Conservation (phyloP, 2,329 filamentous ascomycete genomes). For the Aspergillus ochraceoroseus region DNA sequence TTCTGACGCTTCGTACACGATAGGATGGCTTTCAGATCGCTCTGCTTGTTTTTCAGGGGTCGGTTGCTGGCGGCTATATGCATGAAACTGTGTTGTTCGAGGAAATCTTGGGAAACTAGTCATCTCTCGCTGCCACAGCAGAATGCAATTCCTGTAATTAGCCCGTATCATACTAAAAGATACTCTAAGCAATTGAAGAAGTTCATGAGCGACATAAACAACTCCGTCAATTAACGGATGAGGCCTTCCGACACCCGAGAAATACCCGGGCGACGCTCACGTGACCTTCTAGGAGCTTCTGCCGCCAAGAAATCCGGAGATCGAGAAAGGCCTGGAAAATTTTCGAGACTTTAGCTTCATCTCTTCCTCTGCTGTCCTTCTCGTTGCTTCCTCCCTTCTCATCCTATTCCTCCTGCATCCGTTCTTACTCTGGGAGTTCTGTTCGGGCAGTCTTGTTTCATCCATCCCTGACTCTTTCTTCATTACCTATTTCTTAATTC, state of each 20-base stretch:
- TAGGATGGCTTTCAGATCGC: too few species aligned
- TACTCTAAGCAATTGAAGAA: too few species aligned
- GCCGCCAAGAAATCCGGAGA: slow-evolving; percentile 43
- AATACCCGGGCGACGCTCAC: slow-evolving; percentile 30
- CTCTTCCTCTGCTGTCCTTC: slow-evolving; percentile 32
- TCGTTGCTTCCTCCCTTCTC: slow-evolving; percentile 2
- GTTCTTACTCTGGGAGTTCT: slow-evolving; percentile 32
- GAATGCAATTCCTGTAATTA: too few species aligned
- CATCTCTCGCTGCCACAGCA: too few species aligned
- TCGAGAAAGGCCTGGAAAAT: slow-evolving; percentile 40
- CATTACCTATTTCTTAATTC: slow-evolving; percentile 24
- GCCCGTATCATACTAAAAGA: too few species aligned
- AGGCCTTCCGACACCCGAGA: slow-evolving; percentile 23
- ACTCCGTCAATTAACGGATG: too few species aligned
- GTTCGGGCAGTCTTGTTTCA: slow-evolving; percentile 32
- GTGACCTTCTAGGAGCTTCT: slow-evolving; percentile 44
- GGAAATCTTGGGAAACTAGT: too few species aligned
- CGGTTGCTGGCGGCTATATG: too few species aligned
- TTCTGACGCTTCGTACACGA: too few species aligned
- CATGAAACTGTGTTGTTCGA: too few species aligned
- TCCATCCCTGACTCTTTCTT: slow-evolving; percentile 21
- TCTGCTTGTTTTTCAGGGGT: too few species aligned
- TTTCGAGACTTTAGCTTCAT: slow-evolving; percentile 41
- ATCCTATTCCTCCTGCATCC: slow-evolving; percentile 23
- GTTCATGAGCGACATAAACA: too few species aligned